These are phyloP conservation scores for Apiotrichum gracile DNA, from an alignment of 1,284 basidiomycete genomes.

Conservation along the genomic window DNA sequence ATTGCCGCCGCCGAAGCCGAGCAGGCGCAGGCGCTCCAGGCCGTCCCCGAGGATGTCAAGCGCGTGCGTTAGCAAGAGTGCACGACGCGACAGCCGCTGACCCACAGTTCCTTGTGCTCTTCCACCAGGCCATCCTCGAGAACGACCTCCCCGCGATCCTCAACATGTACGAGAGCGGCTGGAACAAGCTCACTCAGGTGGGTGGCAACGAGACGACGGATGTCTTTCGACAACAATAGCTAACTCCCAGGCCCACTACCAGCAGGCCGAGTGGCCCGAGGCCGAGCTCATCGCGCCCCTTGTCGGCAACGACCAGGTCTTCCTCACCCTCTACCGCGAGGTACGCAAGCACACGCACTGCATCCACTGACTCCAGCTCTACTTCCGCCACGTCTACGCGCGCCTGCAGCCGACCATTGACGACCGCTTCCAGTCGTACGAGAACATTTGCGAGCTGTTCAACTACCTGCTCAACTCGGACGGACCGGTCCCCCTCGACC, in stretches of 20 bases:
- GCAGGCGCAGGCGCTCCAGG: constrained; percentile 35
- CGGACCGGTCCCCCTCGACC: constrained; percentile 81
- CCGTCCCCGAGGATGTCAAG: constrained; percentile 47
- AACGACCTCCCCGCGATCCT: constrained; percentile 85
- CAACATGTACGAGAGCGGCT: constrained; percentile 87
- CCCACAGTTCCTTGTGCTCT: constrained; percentile 78
- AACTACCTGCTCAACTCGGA: constrained; percentile 96
- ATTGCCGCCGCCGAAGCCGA: constrained; percentile 31
- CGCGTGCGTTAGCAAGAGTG: constrained; percentile 28
- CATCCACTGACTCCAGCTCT: constrained; percentile 21
- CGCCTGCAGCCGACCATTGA: constrained; percentile 90
- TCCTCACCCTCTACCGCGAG: constrained; percentile 92
- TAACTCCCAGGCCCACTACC: constrained; percentile 78
- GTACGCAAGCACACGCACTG: constrained; percentile 7
- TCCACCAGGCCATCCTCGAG: constrained; percentile 71
- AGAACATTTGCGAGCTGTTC: constrained; percentile 97
- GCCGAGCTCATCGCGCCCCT: constrained; percentile 90
- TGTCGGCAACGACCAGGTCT: constrained; percentile 89
- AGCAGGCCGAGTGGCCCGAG: constrained; percentile 94
- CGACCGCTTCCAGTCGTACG: constrained; percentile 96
- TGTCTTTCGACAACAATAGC: neutral
- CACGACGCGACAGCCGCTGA: neutral
- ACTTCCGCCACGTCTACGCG: constrained; percentile 77
- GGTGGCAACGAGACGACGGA: constrained; percentile 4
- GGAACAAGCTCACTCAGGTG: constrained; percentile 77